Evolutionary conservation across 164 flowering plant genomes (phyloP).

Genomic region (Vitis vinifera): DNA sequence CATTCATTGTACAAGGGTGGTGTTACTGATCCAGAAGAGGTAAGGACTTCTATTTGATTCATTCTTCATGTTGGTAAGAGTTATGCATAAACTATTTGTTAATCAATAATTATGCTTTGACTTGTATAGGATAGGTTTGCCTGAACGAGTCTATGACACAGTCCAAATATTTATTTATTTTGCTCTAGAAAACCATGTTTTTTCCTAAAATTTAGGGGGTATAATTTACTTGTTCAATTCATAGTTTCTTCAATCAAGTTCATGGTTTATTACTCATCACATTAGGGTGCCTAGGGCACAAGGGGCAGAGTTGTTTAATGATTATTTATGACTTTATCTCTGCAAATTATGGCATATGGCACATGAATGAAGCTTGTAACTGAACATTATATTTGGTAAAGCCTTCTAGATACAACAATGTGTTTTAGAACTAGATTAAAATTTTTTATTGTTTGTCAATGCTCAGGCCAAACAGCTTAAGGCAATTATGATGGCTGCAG

Average conservation of each 20-base stretch:
- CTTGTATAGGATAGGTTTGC: too few species aligned
- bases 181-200: too few species aligned
- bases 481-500: slow-evolving; percentile 94
- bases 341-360: not conserved
- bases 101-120: too few species aligned
- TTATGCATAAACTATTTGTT: too few species aligned
- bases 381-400: not conserved
- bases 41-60: slow-evolving; percentile 14
- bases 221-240: too few species aligned
- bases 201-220: too few species aligned
- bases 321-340: not conserved
- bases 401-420: not conserved
- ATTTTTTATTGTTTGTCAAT: slow-evolving; percentile 7
- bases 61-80: not conserved
- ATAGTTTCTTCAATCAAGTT: not conserved
- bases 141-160: too few species aligned
- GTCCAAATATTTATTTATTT: too few species aligned
- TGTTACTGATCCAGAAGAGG: slow-evolving; percentile 89
- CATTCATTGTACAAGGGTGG: slow-evolving; percentile 90
- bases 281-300: not conserved
- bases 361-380: not conserved
- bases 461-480: slow-evolving; percentile 80
- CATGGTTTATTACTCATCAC: not conserved
- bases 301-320: not conserved
- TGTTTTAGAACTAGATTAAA: not conserved